A percentile compares a stretch with the other conserved stretches of the same genome.
Evolutionary conservation across 441 rosid species (phyloP).

Genomic region (Erysimum pusillum): DNA sequence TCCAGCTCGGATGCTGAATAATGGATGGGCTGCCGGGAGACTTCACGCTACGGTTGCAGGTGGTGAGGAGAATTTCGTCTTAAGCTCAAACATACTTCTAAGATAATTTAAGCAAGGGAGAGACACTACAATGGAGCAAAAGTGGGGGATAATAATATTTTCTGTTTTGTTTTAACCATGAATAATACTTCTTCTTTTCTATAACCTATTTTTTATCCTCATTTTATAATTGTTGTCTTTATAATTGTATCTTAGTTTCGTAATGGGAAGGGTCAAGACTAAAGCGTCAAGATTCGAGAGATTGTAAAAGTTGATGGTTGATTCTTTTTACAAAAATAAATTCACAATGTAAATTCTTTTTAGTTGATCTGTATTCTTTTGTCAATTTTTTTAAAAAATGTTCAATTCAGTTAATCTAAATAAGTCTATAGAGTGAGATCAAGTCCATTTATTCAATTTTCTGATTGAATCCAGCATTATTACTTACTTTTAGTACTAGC

Average conservation of each 20-base stretch:
- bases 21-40: constrained; percentile 96
- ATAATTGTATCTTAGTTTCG: neutral
- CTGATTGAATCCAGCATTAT: constrained; percentile 20
- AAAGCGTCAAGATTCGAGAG: constrained; percentile 2
- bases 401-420: neutral
- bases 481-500: neutral
- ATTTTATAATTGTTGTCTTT: constrained; percentile 6
- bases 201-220: neutral
- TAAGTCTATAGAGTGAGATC: constrained; percentile 11
- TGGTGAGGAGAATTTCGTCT: constrained; percentile 70
- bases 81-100: constrained; percentile 85
- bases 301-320: neutral
- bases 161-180: constrained; percentile 6
- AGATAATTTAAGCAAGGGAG: constrained; percentile 45
- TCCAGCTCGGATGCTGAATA: constrained; percentile 74
- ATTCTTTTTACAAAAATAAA: neutral
- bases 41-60: constrained; percentile 85
- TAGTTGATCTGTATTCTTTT: too few relatives aligned
- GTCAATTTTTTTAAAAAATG: constrained; percentile 10
- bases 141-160: neutral
- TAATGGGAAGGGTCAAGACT: neutral
- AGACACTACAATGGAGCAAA: neutral
- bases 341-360: neutral
- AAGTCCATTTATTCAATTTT: constrained; percentile 19
- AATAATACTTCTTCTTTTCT: neutral